A percentile compares a stretch with the other conserved stretches of the same genome.
Evolutionary conservation across 371 early-diverging fungal genomes (phyloP).

Genomic region (Apophysomyces sp.): DNA sequence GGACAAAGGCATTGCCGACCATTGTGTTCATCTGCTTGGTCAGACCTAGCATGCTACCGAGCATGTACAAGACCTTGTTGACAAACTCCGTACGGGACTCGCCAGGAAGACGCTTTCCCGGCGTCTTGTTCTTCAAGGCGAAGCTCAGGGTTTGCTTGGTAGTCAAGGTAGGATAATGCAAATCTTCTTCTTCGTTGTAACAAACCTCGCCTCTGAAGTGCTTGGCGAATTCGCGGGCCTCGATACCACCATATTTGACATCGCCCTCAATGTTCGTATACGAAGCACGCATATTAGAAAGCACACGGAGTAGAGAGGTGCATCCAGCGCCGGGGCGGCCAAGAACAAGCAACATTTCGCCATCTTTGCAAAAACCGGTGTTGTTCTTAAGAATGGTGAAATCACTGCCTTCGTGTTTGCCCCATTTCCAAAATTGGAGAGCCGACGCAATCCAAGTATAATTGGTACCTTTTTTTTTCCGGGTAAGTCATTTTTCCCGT

Average conservation of each 20-base stretch:
- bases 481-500: too few relatives aligned
- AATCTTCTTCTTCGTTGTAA: conserved; percentile 53
- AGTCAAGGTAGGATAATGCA: conserved; percentile 43
- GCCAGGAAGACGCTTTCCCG: conserved; percentile 29
- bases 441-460: conserved; percentile 9
- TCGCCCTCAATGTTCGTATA: conserved; percentile 41
- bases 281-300: conserved; percentile 42
- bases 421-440: conserved; percentile 24
- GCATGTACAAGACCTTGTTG: conserved; percentile 36
- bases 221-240: conserved; percentile 32
- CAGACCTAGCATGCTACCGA: conserved; percentile 63
- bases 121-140: conserved; percentile 48
- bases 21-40: conserved; percentile 72
- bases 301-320: conserved; percentile 48
- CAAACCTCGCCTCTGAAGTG: conserved; percentile 43
- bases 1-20: conserved; percentile 80
- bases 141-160: conserved; percentile 51
- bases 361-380: conserved; percentile 40
- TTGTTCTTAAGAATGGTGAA: conserved; percentile 24
- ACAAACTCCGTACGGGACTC: conserved; percentile 18
- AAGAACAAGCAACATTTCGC: conserved; percentile 55
- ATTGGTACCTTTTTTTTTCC: conserved; percentile 21
- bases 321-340: conserved; percentile 56
- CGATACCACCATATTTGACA: conserved; percentile 44
- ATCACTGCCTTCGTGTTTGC: conserved; percentile 2